A percentile compares a stretch with the other conserved stretches of the same genome.
These are phyloP conservation scores for Talaromyces atroroseus DNA, from an alignment of 2,329 filamentous ascomycete species.

Conservation along the genomic window DNA sequence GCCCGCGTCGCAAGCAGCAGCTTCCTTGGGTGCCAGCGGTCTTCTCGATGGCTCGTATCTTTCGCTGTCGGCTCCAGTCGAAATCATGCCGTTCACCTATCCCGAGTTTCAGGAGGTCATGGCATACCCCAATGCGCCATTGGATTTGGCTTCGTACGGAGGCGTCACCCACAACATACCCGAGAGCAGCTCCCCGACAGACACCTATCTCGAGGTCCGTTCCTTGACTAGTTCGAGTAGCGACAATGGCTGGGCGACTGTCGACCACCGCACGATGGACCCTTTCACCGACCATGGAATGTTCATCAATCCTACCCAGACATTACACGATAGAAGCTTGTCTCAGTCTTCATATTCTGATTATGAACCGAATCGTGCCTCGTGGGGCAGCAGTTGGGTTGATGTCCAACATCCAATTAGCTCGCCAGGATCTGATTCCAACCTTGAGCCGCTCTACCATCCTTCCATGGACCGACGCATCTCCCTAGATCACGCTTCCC, in stretches of 20 bases:
- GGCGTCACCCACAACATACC: conserved; percentile 39
- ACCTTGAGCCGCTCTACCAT: conserved; percentile 53
- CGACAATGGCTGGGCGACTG: conserved; percentile 80
- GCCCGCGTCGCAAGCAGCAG: conserved; percentile 51
- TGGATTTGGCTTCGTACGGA: conserved; percentile 58
- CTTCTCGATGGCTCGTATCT: conserved; percentile 61
- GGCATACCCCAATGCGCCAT: conserved; percentile 69
- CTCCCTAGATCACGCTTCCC: conserved; percentile 38
- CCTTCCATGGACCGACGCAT: conserved; percentile 35
- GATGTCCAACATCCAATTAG: conserved; percentile 75
- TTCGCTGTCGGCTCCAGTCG: conserved; percentile 51
- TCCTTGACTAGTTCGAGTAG: conserved; percentile 74
- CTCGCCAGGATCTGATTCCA: conserved; percentile 75
- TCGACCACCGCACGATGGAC: conserved; percentile 72
- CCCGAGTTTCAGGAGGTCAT: conserved; percentile 34
- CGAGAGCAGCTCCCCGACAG: conserved; percentile 62
- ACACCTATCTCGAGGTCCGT: conserved; percentile 77
- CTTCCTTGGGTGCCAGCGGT: conserved; percentile 51
- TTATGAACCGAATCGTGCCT: conserved; percentile 57
- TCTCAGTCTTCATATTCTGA: conserved; percentile 81
- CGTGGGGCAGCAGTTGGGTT: conserved; percentile 71
- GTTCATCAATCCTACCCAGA: conserved; percentile 89
- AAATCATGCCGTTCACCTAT: conserved; percentile 35
- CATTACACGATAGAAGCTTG: conserved; percentile 77
- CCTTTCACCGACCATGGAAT: conserved; percentile 56